Conservation (phyloP, 805 yeast genomes). For the Nakazawaea wyomingensis region DNA sequence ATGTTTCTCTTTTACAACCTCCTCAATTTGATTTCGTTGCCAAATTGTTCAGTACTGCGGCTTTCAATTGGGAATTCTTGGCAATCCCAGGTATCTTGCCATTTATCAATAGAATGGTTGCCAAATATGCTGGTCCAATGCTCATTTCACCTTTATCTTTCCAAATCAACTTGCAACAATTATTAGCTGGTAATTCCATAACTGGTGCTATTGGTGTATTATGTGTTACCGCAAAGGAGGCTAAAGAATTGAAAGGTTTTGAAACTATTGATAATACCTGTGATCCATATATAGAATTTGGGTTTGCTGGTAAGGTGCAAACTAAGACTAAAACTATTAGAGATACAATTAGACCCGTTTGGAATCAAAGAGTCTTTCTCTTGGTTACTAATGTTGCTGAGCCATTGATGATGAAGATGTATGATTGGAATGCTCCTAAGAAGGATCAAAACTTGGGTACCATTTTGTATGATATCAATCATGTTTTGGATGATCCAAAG, state of each 20-base stretch:
- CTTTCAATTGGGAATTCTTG: conserved; percentile 84
- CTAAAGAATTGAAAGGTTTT: conserved; percentile 63
- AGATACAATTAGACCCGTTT: conserved; percentile 68
- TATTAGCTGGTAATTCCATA: conserved; percentile 75
- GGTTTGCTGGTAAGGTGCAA: conserved; percentile 50
- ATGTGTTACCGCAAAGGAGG: conserved; percentile 61
- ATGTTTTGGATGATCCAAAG: conserved; percentile 47
- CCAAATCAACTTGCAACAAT: conserved; percentile 87
- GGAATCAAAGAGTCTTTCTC: conserved; percentile 76
- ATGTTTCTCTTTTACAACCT: conserved; percentile 76
- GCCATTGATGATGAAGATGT: conserved; percentile 66
- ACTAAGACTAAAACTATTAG: conserved; percentile 66
- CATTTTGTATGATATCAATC: conserved; percentile 66
- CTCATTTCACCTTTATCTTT: conserved; percentile 85
- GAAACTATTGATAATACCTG: conserved; percentile 70
- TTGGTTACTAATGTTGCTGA: conserved; percentile 74
- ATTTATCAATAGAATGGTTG: conserved; percentile 78
- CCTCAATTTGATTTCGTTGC: conserved; percentile 86
- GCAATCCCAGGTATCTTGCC: conserved; percentile 83
- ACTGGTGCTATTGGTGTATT: conserved; percentile 85
- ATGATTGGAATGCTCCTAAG: conserved; percentile 72
- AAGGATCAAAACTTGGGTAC: conserved; percentile 81
- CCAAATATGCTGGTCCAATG: conserved; percentile 84
- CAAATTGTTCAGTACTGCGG: conserved; percentile 69
- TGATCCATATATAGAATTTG: conserved; percentile 84